Evolutionary conservation across 768 basidiomycete species (phyloP), one percentile per base, ranked within the genome.

Genomic region (Galerina marginata): DNA sequence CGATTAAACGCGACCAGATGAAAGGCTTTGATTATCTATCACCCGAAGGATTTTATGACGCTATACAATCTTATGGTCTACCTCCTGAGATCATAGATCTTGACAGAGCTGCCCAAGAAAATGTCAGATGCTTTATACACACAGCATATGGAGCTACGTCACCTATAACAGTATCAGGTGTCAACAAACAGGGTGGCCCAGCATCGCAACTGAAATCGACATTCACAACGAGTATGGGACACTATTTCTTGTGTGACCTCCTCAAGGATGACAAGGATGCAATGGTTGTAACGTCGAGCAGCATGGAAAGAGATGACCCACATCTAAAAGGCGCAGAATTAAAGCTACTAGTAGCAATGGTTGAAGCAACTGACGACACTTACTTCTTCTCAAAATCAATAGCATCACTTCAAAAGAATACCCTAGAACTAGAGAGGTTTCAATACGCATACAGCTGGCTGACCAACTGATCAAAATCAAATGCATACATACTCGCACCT

Each of bases 1-100:
- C 0, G 73, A 75, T 43, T 72, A 76, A 40, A 73, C 63, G 0
- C 75, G 74, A 49, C 74, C 74, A n/a, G n/a, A n/a, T n/a, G n/a
- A n/a, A n/a, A n/a, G n/a, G n/a, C n/a, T n/a, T n/a, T n/a, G n/a
- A n/a, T 40, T 61, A 63, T 45, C 61, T 76, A 0, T 56, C 56
- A 9, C 72, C 73, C 0, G 40, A 72, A 55, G 72, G 74, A 0
- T 74, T 74, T 54, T 74, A 75, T 45, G 72, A 75, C 60, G 73
- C 73, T 6, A 42, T 75, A 1, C 20, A 16, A 0, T 70, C 73
- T 0, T 74, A 74, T 56, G 65, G 69, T 11, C 65, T 74, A 0
- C 71, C 72, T 0, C 0, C 1, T 1, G 29, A 64, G 0, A 71
- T 75, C 15, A 61, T 61, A 39, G 66, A 71, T 23, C 62, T 75